Percentiles rank a stretch among this genome's conserved stretches.
These are phyloP conservation scores for Tulasnella sp. DNA, from an alignment of 768 basidiomycete species.

Conservation along the genomic window DNA sequence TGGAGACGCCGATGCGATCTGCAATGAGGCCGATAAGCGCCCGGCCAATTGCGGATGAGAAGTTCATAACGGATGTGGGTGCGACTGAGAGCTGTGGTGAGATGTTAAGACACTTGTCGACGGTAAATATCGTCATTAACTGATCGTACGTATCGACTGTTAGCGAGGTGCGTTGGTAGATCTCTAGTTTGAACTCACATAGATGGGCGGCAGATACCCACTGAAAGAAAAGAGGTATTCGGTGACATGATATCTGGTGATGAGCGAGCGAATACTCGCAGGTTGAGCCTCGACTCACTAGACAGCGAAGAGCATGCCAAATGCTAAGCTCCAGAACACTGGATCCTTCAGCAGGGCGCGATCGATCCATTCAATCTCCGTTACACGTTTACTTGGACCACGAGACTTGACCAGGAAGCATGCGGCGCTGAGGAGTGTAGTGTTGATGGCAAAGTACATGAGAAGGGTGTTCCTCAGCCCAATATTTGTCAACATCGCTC, in stretches of 20 bases:
- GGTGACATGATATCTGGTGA: background rate
- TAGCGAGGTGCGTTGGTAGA: background rate
- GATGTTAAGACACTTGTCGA: slow-evolving; percentile 18
- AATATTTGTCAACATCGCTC: slow-evolving; percentile 26
- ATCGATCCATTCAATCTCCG: slow-evolving; percentile 4
- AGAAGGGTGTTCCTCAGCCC: slow-evolving; percentile 29
- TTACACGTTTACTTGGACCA: background rate
- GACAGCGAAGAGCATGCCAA: slow-evolving; percentile 25
- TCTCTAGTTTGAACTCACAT: slow-evolving; percentile 1
- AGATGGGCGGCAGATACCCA: slow-evolving; percentile 20
- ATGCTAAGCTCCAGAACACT: slow-evolving; percentile 27
- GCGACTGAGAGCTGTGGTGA: slow-evolving; percentile 12
- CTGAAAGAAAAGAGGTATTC: background rate
- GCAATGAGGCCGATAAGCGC: slow-evolving; percentile 30
- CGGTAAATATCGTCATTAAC: slow-evolving; percentile 21
- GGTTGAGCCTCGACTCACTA: background rate
- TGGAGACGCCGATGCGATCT: slow-evolving; percentile 32
- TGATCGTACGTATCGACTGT: too few relatives aligned
- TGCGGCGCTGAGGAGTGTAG: slow-evolving; percentile 22
- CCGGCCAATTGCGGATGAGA: slow-evolving; percentile 26
- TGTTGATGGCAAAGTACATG: slow-evolving; percentile 26
- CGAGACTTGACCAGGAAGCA: slow-evolving; percentile 28
- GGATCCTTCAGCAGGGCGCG: slow-evolving; percentile 1
- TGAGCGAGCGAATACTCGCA: too few relatives aligned
- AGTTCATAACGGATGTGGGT: slow-evolving; percentile 22